Conservation (phyloP, 2,329 filamentous ascomycete species). For the Cladosporium sp. region DNA sequence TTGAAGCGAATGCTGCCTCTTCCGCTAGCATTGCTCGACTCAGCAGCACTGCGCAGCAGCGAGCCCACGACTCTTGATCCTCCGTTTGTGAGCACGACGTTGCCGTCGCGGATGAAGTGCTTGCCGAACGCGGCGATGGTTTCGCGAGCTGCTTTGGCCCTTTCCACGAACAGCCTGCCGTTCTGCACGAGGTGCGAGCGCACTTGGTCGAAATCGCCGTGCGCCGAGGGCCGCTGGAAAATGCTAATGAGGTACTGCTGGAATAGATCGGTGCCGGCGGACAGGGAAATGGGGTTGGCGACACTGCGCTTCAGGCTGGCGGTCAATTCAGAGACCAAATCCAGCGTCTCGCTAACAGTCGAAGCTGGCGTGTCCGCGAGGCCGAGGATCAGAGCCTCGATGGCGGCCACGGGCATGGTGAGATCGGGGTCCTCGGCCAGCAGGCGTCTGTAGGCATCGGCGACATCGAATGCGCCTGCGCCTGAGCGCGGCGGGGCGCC, state of each 20-base stretch:
- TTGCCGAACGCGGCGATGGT: conserved; percentile 79
- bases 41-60: conserved; percentile 71
- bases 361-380: conserved; percentile 76
- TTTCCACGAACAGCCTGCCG: conserved; percentile 79
- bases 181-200: conserved; percentile 82
- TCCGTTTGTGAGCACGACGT: conserved; percentile 85
- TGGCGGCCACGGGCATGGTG: conserved; percentile 93
- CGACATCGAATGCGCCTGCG: conserved; percentile 51
- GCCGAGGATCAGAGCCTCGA: conserved; percentile 84
- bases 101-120: conserved; percentile 75
- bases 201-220: conserved; percentile 76
- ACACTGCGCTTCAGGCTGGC: conserved; percentile 74
- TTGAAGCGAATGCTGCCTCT: conserved; percentile 68
- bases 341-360: conserved; percentile 92
- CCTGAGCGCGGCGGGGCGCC: conserved; percentile 1
- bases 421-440: conserved; percentile 73
- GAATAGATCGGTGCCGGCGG: conserved; percentile 93
- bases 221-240: conserved; percentile 52
- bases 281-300: conserved; percentile 85
- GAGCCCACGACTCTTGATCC: conserved; percentile 81
- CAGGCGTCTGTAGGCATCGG: conserved; percentile 64
- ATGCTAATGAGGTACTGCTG: conserved; percentile 86
- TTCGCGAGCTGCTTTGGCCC: conserved; percentile 81
- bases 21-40: conserved; percentile 52
- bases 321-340: conserved; percentile 76